These are phyloP conservation scores for Neurospora sublineolata DNA, from an alignment of 495 filamentous ascomycete genomes.

Conservation along the genomic window DNA sequence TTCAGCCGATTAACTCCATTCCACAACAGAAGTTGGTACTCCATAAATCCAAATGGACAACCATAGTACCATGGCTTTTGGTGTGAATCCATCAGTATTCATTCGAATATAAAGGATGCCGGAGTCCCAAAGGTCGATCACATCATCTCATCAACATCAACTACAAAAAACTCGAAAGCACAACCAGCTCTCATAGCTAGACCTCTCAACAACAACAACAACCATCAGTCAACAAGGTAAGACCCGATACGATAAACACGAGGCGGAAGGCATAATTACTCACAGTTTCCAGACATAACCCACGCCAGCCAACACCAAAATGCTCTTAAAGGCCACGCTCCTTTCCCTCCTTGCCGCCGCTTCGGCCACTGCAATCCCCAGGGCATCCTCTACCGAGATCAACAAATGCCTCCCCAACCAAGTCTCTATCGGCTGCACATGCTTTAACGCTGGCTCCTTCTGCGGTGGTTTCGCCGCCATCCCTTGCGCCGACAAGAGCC, in stretches of 20 bases:
- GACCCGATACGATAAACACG: background rate
- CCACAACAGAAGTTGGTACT: background rate
- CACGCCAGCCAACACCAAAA: background rate
- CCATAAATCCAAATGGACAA: background rate
- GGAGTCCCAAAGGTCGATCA: background rate
- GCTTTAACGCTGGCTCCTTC: constrained; percentile 16
- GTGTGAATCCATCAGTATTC: background rate
- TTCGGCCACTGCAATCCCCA: background rate
- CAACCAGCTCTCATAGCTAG: background rate
- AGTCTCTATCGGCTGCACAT: constrained; percentile 20
- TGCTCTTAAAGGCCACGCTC: background rate
- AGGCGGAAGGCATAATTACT: background rate
- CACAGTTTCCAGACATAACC: background rate
- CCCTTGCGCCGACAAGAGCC: constrained; percentile 10
- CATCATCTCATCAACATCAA: background rate
- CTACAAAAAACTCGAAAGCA: background rate
- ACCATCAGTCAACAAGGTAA: background rate
- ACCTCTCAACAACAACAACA: background rate
- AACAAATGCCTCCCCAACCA: background rate
- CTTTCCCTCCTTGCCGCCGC: background rate
- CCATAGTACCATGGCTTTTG: background rate
- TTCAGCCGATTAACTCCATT: background rate
- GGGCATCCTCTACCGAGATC: background rate
- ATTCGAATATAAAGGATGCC: background rate
- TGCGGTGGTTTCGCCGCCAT: constrained; percentile 23